Conservation (phyloP, 345 rosid genomes). For the Heritiera littoralis region DNA sequence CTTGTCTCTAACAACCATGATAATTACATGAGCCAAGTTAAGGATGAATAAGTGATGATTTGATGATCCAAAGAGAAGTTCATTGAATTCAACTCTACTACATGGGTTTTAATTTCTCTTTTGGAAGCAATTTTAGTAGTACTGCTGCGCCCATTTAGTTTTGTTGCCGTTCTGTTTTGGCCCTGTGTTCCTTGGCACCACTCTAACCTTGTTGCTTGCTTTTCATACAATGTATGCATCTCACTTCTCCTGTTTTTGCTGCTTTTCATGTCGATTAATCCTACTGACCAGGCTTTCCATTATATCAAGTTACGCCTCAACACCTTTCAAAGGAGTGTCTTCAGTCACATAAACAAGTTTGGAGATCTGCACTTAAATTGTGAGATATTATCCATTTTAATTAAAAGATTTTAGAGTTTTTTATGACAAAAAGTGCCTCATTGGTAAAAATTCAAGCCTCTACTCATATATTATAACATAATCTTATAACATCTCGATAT, state of each 20-base stretch:
- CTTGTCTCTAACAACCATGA: neutral
- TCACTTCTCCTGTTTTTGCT: neutral
- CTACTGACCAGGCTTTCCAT: slow-evolving; percentile 1
- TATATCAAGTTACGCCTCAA: neutral
- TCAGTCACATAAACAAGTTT: neutral
- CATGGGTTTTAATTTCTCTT: neutral
- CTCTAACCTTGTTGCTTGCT: neutral
- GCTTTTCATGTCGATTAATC: neutral
- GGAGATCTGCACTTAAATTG: no score
- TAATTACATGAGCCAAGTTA: neutral
- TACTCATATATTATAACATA: no score
- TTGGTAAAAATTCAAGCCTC: no score
- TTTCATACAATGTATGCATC: neutral
- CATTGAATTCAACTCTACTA: neutral
- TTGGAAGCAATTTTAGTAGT: neutral
- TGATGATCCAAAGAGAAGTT: neutral
- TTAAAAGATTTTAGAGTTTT: no score
- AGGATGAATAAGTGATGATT: neutral
- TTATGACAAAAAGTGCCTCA: no score
- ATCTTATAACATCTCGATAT: no score
- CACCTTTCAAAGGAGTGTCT: neutral
- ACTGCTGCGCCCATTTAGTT: neutral
- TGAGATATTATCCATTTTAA: no score
- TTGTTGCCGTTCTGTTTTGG: neutral
- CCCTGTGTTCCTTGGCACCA: neutral